A percentile compares a stretch with the other conserved stretches of the same genome.
These are phyloP conservation scores for Oenanthe sinensis DNA, from an alignment of 129 eudicot species.

Conservation along the genomic window DNA sequence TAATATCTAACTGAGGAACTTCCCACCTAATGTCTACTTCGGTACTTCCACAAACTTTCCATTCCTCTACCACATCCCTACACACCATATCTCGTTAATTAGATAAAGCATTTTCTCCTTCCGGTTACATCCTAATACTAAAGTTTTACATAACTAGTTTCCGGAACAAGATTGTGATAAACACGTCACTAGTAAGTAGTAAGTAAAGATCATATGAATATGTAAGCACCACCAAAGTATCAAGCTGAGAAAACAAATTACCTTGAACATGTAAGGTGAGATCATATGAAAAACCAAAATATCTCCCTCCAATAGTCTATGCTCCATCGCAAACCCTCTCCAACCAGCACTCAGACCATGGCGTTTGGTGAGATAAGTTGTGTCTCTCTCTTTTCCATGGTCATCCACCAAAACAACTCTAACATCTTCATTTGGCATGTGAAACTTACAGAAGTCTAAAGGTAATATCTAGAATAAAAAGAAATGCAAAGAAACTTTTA, in stretches of 20 bases:
- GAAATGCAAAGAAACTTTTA: neutral
- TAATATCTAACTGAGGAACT: neutral
- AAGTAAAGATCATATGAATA: neutral
- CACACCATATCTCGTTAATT: neutral
- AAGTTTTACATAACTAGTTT: neutral
- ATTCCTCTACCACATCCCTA: neutral
- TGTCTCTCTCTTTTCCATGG: constrained; percentile 47
- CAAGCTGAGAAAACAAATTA: constrained; percentile 10
- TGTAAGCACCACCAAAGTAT: neutral
- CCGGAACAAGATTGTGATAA: neutral
- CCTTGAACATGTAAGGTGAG: constrained; percentile 69
- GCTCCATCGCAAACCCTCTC: constrained; percentile 74
- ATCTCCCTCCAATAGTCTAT: constrained; percentile 66
- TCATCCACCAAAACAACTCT: constrained; percentile 56
- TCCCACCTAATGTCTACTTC: neutral
- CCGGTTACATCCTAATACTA: neutral
- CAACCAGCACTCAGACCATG: constrained; percentile 92
- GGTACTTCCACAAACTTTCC: neutral
- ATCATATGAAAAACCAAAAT: constrained; percentile 57
- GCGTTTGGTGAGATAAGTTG: constrained; percentile 44
- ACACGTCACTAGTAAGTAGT: neutral
- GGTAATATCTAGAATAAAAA: constrained; percentile 51
- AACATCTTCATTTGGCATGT: constrained; percentile 67
- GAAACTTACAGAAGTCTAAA: constrained; percentile 37
- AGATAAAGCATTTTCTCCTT: neutral